phyloP scores from a whole-genome alignment of 2,329 filamentous ascomycete species.

The Scedosporium boydii region DNA sequence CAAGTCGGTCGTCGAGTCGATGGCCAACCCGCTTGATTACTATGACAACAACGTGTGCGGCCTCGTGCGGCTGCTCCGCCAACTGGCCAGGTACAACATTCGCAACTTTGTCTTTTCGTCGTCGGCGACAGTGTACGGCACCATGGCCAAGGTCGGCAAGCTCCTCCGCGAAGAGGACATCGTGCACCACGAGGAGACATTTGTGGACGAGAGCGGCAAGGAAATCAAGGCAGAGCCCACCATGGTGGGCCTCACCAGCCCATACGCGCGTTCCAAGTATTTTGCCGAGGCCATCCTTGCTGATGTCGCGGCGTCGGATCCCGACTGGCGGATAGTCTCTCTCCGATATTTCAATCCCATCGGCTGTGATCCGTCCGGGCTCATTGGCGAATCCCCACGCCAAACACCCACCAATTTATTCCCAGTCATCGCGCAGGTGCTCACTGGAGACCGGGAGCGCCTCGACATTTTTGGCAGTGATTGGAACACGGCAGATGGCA shows the following conservation, averaged over 20 bases:
- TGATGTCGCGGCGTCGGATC: conserved; percentile 50
- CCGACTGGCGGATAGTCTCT: conserved; percentile 52
- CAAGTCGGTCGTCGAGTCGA: conserved; percentile 58
- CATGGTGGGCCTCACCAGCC: conserved; percentile 48
- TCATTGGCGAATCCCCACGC: conserved; percentile 54
- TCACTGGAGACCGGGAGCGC: conserved; percentile 41
- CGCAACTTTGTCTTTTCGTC: conserved; percentile 60
- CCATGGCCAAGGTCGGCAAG: conserved; percentile 36
- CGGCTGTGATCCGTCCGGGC: conserved; percentile 53
- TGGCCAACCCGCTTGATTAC: conserved; percentile 50
- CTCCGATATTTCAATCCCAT: conserved; percentile 61
- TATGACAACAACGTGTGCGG: conserved; percentile 61
- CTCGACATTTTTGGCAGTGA: conserved; percentile 56
- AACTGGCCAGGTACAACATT: conserved; percentile 49
- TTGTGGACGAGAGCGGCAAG: conserved; percentile 30
- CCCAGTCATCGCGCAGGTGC: conserved; percentile 52
- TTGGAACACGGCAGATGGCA: conserved; percentile 57
- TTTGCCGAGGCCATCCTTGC: conserved; percentile 58
- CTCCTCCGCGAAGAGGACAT: conserved; percentile 47
- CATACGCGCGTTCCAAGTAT: conserved; percentile 59
- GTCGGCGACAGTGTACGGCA: conserved; percentile 58
- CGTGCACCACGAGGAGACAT: conserved; percentile 38
- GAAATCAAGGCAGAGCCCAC: conserved; percentile 20
- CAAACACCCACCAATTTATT: conserved; percentile 54
- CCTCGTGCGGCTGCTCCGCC: conserved; percentile 47